Evolutionary conservation across 306 rosid species (phyloP).

Genomic region (Prunus mume): DNA sequence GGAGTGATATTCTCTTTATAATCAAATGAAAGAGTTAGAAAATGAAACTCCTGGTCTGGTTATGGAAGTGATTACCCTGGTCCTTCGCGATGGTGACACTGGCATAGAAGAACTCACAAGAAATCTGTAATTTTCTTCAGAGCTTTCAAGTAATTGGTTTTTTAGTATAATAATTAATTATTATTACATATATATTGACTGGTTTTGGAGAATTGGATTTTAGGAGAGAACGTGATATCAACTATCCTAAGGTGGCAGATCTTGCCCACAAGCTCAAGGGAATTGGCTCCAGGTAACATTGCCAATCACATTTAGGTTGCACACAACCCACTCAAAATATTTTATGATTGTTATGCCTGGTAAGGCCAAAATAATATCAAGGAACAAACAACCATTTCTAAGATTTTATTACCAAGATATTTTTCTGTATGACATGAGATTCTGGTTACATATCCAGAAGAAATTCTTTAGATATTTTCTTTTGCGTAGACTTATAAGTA

Average conservation of each 20-base stretch:
- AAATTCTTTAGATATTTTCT: too few species aligned
- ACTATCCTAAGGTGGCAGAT: neutral
- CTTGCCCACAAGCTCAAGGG: neutral
- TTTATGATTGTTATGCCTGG: neutral
- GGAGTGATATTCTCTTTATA: too few species aligned
- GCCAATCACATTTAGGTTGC: neutral
- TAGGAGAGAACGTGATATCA: neutral
- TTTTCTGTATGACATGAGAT: neutral
- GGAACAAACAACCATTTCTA: neutral
- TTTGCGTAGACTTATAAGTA: neutral
- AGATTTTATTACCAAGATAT: neutral
- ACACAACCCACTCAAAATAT: neutral
- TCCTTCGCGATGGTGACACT: neutral
- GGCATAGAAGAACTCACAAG: neutral
- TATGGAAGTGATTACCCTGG: neutral
- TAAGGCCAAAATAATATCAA: neutral
- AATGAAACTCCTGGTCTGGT: neutral
- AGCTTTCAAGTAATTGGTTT: neutral
- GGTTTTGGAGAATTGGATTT: neutral
- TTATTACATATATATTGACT: neutral
- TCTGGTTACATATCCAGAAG: neutral
- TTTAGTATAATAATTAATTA: neutral
- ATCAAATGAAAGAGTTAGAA: neutral
- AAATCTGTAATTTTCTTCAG: neutral
- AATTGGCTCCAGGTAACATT: neutral